Evolutionary conservation across 176 grass and related monocot species (phyloP).

Genomic region (Ensete glaucum): DNA sequence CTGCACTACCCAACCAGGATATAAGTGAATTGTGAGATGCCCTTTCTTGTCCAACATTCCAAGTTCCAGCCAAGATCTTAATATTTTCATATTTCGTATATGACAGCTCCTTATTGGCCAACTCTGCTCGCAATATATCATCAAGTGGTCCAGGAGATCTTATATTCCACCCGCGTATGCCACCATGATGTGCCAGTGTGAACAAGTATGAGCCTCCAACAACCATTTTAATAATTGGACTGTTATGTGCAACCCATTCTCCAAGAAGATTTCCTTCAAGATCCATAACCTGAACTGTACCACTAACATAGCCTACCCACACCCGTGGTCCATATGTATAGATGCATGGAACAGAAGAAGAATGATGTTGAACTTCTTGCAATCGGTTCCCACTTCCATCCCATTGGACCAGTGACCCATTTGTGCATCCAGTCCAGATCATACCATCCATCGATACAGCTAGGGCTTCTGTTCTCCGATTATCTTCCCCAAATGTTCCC

Average conservation of each 20-base stretch:
- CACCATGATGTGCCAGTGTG: slow-evolving; percentile 1
- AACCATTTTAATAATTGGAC: slow-evolving; percentile 2
- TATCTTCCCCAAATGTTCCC: background rate
- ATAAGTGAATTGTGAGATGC: slow-evolving; percentile 1
- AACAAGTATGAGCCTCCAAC: background rate
- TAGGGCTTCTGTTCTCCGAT: background rate
- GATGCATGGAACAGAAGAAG: background rate
- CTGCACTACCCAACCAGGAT: background rate
- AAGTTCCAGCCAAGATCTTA: slow-evolving; percentile 3
- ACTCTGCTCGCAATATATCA: background rate
- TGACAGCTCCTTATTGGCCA: background rate
- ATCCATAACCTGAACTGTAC: background rate
- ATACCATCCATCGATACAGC: background rate
- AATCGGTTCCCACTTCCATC: slow-evolving; percentile 2
- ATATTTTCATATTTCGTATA: slow-evolving; percentile 3
- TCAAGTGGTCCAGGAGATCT: slow-evolving; percentile 4
- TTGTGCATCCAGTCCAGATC: background rate
- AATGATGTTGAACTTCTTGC: slow-evolving; percentile 3
- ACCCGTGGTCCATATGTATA: slow-evolving; percentile 1
- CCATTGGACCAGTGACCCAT: background rate
- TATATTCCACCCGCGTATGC: slow-evolving; percentile 6
- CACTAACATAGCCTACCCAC: slow-evolving; percentile 1
- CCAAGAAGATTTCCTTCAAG: background rate
- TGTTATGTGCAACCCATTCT: slow-evolving; percentile 4
- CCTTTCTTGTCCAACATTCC: slow-evolving; percentile 7